These are phyloP conservation scores for Bruguiera sexangula DNA, from an alignment of 345 rosid genomes.

Conservation along the genomic window DNA sequence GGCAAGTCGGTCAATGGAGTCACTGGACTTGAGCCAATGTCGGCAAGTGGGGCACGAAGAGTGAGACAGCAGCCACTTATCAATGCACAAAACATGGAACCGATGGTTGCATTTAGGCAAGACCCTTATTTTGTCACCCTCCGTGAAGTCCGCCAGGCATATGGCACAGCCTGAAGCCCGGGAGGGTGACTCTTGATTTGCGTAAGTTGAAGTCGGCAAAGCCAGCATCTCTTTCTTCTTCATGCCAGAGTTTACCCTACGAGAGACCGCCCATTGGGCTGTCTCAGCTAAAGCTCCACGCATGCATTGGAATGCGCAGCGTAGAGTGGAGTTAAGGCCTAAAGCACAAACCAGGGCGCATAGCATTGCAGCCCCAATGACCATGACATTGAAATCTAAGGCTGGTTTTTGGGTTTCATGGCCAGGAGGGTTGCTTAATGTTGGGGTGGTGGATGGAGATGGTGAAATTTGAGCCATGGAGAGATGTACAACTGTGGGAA, in stretches of 20 bases:
- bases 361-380: conserved; percentile 33
- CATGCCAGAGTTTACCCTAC: conserved; percentile 27
- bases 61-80: conserved; percentile 55
- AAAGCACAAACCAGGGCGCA: conserved; percentile 40
- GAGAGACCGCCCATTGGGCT: conserved; percentile 19
- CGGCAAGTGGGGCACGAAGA: conserved; percentile 67
- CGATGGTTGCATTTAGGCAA: conserved; percentile 62
- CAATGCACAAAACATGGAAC: conserved; percentile 57
- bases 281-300: conserved; percentile 22
- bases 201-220: conserved; percentile 33
- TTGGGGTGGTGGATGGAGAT: conserved; percentile 23
- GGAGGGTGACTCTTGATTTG: conserved; percentile 9
- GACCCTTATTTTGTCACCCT: conserved; percentile 46
- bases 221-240: conserved; percentile 34
- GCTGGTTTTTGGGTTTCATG: conserved; percentile 1
- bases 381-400: conserved; percentile 26
- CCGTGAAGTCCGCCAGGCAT: conserved; percentile 48
- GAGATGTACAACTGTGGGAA: background rate
- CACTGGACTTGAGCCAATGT: conserved; percentile 25
- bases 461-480: conserved; percentile 28
- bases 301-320: conserved; percentile 35
- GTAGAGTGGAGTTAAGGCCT: conserved; percentile 35
- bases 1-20: conserved; percentile 21
- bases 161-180: conserved; percentile 46
- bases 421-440: conserved; percentile 4